Evolutionary conservation across 2,329 filamentous ascomycete species (phyloP).

Genomic region (Arthrobotrys iridis): DNA sequence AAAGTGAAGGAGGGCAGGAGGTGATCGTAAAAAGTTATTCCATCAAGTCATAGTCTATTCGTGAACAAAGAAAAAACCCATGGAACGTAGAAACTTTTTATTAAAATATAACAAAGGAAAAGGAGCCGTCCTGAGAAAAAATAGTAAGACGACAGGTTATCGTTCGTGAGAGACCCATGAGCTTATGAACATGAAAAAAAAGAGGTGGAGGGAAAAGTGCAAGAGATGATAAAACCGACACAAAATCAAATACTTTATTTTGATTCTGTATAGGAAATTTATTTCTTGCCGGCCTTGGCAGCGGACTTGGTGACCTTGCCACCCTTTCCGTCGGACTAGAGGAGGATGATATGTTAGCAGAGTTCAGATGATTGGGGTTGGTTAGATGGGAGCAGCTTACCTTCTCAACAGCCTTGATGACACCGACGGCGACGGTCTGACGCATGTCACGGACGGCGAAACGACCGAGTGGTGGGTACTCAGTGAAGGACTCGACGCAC

Average conservation of each 20-base stretch:
- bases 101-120: conserved; percentile 39
- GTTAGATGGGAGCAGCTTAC: conserved; percentile 56
- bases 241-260: conserved; percentile 51
- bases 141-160: conserved; percentile 10
- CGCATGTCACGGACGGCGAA: conserved; percentile 99
- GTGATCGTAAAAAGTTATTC: conserved; percentile 34
- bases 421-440: conserved; percentile 89
- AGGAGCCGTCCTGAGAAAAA: conserved; percentile 21
- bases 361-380: not conserved
- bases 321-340: conserved; percentile 56
- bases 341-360: not conserved
- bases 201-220: conserved; percentile 1
- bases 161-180: conserved; percentile 37
- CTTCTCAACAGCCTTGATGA: conserved; percentile 89
- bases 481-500: conserved; percentile 99
- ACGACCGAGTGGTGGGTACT: conserved; percentile 99
- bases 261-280: conserved; percentile 51
- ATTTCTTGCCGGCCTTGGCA: conserved; percentile 62
- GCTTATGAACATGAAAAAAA: conserved; percentile 52
- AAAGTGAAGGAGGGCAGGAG: not conserved
- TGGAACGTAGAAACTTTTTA: conserved; percentile 45
- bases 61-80: conserved; percentile 52
- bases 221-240: conserved; percentile 34
- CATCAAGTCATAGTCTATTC: conserved; percentile 53
- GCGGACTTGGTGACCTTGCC: conserved; percentile 63